phyloP scores from a whole-genome alignment of 2,329 filamentous ascomycete genomes.

The Phialophora macrospora region DNA sequence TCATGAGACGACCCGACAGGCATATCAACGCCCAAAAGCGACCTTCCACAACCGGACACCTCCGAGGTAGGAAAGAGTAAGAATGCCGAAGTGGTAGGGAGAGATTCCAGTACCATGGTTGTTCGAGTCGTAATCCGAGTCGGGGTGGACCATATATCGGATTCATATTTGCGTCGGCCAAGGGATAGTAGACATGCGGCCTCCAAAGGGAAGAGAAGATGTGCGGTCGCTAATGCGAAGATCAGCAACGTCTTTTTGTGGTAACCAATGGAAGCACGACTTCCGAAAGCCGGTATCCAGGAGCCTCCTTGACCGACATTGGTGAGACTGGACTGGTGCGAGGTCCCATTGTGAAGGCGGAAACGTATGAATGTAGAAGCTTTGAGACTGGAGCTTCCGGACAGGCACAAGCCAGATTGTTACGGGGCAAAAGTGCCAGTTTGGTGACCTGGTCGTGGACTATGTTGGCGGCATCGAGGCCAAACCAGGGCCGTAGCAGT shows the following conservation, averaged over 20 bases:
- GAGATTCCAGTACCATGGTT: slow-evolving; percentile 6
- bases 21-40: neutral
- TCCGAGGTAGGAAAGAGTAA: neutral
- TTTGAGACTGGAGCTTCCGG: neutral
- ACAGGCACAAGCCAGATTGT: neutral
- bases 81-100: neutral
- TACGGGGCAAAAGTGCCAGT: neutral
- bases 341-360: neutral
- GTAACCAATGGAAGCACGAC: neutral
- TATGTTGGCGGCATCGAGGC: neutral
- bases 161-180: neutral
- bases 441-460: neutral
- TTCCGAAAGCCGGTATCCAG: neutral
- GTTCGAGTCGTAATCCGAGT: neutral
- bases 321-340: too few species aligned
- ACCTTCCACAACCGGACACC: neutral
- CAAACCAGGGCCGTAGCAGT: neutral
- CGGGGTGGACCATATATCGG: neutral
- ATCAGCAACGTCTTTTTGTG: neutral
- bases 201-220: neutral
- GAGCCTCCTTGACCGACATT: neutral
- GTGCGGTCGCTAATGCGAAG: neutral
- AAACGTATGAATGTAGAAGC: neutral
- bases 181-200: neutral
- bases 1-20: neutral